Conservation (phyloP, 1,284 basidiomycete species). For the Fomes fomentarius region DNA sequence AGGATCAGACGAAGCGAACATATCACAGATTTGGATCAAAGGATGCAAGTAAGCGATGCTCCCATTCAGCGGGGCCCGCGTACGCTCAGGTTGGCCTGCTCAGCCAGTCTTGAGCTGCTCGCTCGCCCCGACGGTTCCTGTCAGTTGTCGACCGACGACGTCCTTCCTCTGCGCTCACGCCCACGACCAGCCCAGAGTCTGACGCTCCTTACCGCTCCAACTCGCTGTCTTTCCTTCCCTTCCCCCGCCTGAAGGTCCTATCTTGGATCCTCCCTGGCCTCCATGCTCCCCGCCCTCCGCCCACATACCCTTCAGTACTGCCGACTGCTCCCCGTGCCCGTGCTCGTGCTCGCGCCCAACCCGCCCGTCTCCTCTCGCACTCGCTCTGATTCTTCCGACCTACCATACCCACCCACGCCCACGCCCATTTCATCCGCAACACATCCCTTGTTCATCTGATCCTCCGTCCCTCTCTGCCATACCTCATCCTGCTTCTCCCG, state of each 20-base stretch:
- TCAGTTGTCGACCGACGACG: too few relatives aligned
- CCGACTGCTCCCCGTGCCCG: background rate
- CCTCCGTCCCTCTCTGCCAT: too few relatives aligned
- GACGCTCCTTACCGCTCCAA: constrained; percentile 15
- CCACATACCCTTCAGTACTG: background rate
- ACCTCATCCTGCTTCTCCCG: too few relatives aligned
- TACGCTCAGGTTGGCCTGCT: too few relatives aligned
- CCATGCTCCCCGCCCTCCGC: background rate
- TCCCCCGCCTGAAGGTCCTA: background rate
- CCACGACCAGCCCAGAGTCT: background rate
- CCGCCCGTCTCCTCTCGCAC: background rate
- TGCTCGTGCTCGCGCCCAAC: background rate
- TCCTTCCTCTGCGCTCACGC: background rate
- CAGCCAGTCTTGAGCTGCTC: too few relatives aligned
- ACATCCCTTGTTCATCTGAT: too few relatives aligned
- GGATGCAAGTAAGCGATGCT: background rate
- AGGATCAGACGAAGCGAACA: too few relatives aligned
- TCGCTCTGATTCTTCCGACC: background rate
- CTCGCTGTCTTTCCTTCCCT: constrained; percentile 11
- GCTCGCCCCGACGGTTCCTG: too few relatives aligned
- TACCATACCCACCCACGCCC: constrained; percentile 1
- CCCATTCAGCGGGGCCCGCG: too few relatives aligned
- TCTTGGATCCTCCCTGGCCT: background rate
- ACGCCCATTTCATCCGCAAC: background rate
- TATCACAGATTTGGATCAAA: background rate